Evolutionary conservation across 2,329 filamentous ascomycete species (phyloP).

Genomic region (Apiospora malaysiana): DNA sequence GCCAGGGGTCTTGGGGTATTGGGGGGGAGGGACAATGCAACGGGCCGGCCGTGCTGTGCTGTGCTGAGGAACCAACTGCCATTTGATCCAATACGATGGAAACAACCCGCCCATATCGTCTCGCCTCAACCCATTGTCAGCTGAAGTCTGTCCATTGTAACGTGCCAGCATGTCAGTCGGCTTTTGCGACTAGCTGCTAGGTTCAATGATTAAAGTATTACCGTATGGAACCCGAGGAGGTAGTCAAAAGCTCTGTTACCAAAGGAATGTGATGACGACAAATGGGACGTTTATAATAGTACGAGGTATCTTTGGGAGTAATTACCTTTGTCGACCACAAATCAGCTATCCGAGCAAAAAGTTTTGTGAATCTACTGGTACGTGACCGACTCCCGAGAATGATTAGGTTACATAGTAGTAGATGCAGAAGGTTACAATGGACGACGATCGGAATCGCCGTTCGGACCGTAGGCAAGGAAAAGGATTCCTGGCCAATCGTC

Average conservation of each 20-base stretch:
- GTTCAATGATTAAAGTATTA: not conserved
- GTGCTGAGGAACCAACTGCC: not conserved
- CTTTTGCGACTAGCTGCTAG: not conserved
- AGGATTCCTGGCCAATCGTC: conserved; percentile 3
- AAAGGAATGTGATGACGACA: not conserved
- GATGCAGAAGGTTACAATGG: conserved; percentile 2
- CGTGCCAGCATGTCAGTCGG: conserved; percentile 6
- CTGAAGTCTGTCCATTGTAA: conserved; percentile 13
- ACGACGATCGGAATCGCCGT: conserved; percentile 1
- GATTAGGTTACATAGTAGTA: not conserved
- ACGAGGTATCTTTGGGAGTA: not conserved
- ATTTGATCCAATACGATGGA: conserved; percentile 3
- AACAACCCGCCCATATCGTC: not conserved
- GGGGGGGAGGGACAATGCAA: too few species aligned
- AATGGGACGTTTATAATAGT: too few species aligned
- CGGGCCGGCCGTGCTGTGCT: too few species aligned
- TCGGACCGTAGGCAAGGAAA: not conserved
- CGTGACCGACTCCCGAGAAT: not conserved
- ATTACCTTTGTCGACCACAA: not conserved
- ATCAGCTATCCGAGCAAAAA: not conserved
- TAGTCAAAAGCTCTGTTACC: not conserved
- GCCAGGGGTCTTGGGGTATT: not conserved
- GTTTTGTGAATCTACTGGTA: too few species aligned
- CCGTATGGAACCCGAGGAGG: not conserved
- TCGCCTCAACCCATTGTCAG: conserved; percentile 14